phyloP scores from a whole-genome alignment of 2,329 filamentous ascomycete genomes.

The Thyridium curvatum region DNA sequence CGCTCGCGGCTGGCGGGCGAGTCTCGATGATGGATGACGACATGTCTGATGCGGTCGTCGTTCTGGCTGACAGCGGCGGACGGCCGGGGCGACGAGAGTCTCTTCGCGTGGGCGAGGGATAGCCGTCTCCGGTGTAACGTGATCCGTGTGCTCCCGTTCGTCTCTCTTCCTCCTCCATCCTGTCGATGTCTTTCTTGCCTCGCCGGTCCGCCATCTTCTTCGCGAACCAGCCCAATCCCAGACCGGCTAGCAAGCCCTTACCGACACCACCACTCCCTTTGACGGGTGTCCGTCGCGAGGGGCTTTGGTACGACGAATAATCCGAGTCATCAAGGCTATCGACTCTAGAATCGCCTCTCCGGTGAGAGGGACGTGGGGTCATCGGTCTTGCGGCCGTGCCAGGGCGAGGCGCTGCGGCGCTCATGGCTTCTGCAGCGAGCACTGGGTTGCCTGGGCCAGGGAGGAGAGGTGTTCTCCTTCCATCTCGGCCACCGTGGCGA shows the following conservation, averaged over 20 bases:
- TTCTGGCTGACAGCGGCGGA: constrained; percentile 6
- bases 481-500: constrained; percentile 16
- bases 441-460: constrained; percentile 39
- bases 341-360: constrained; percentile 31
- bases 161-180: constrained; percentile 41
- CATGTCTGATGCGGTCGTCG: constrained; percentile 15
- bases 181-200: constrained; percentile 46
- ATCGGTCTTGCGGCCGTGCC: constrained; percentile 27
- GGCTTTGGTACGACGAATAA: constrained; percentile 56
- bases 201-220: constrained; percentile 56
- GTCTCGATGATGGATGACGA: constrained; percentile 31
- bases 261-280: constrained; percentile 36
- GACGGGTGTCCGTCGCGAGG: constrained; percentile 48
- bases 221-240: constrained; percentile 64
- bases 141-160: constrained; percentile 57
- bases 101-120: constrained; percentile 40
- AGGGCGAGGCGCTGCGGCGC: constrained; percentile 34
- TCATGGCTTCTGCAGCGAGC: constrained; percentile 37
- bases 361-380: constrained; percentile 41
- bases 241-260: constrained; percentile 51
- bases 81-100: constrained; percentile 20
- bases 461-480: constrained; percentile 33
- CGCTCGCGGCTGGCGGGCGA: constrained; percentile 19
- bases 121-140: constrained; percentile 64
- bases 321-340: constrained; percentile 47